These are phyloP conservation scores for Coemansia aciculifera DNA, from an alignment of 192 early-diverging fungal species.

Conservation along the genomic window DNA sequence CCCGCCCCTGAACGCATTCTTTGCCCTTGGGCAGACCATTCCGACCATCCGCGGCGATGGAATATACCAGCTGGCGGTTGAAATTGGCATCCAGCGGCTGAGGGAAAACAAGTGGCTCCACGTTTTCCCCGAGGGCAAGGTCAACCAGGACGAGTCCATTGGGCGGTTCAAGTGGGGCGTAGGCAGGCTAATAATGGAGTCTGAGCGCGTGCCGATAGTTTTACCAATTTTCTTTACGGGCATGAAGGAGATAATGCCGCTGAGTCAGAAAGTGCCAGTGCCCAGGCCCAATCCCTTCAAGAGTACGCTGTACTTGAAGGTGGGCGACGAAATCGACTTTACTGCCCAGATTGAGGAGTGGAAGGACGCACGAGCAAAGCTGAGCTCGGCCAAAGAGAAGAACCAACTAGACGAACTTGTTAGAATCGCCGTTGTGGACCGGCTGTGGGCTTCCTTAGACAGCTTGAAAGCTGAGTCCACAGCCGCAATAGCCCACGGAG, in stretches of 20 bases:
- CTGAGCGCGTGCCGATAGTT: slow-evolving; percentile 65
- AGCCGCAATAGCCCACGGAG: not conserved
- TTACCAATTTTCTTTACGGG: slow-evolving; percentile 73
- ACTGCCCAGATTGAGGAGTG: slow-evolving; percentile 59
- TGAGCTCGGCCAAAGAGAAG: slow-evolving; percentile 20
- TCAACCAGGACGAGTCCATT: slow-evolving; percentile 58
- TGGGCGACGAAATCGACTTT: slow-evolving; percentile 78
- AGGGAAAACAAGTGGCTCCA: slow-evolving; percentile 79
- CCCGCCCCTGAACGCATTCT: slow-evolving; percentile 59
- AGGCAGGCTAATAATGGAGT: slow-evolving; percentile 82
- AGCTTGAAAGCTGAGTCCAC: slow-evolving; percentile 19
- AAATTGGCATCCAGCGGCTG: slow-evolving; percentile 70
- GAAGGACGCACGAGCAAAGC: slow-evolving; percentile 19
- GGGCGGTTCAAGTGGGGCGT: slow-evolving; percentile 83
- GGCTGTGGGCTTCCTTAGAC: slow-evolving; percentile 27
- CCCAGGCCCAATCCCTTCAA: slow-evolving; percentile 56
- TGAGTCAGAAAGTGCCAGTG: slow-evolving; percentile 42
- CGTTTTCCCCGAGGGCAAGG: slow-evolving; percentile 82
- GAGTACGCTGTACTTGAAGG: slow-evolving; percentile 60
- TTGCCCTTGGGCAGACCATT: slow-evolving; percentile 78
- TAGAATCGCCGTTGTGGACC: slow-evolving; percentile 31
- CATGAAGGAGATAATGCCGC: slow-evolving; percentile 62
- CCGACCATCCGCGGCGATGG: slow-evolving; percentile 82
- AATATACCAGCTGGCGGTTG: slow-evolving; percentile 82
- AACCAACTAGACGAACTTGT: slow-evolving; percentile 33